Evolutionary conservation across 495 filamentous ascomycete genomes (phyloP).

Genomic region (Neurospora sp.): DNA sequence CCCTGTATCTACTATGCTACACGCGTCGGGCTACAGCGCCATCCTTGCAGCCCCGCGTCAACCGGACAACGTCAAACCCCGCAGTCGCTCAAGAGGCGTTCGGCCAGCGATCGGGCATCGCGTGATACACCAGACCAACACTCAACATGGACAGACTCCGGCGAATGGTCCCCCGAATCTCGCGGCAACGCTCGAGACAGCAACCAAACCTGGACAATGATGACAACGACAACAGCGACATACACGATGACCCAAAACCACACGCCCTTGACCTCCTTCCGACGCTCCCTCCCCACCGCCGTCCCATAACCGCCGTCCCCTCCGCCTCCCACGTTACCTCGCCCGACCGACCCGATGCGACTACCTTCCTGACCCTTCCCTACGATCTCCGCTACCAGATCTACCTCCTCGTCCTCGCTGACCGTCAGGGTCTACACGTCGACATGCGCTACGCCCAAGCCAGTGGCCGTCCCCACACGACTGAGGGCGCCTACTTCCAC

Average conservation of each 20-base stretch:
- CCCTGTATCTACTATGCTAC: not conserved
- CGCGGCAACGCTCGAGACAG: not conserved
- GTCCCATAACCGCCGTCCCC: conserved; percentile 2
- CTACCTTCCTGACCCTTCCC: conserved; percentile 33
- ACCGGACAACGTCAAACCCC: not conserved
- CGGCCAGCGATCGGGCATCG: not conserved
- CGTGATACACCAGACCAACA: not conserved
- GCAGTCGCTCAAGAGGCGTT: not conserved
- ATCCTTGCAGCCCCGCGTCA: not conserved
- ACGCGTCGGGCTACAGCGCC: not conserved
- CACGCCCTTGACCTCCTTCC: conserved; percentile 10
- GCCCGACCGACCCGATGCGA: not conserved
- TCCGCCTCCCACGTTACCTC: not conserved
- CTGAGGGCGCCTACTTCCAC: not conserved
- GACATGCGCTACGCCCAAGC: conserved; percentile 14
- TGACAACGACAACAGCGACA: not conserved
- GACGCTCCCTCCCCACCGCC: conserved; percentile 3
- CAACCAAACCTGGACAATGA: not conserved
- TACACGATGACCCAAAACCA: not conserved
- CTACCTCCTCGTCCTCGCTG: conserved; percentile 11
- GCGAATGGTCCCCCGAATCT: not conserved
- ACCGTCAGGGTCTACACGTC: conserved; percentile 10
- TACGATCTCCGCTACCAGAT: conserved; percentile 26
- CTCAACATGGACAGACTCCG: not conserved
- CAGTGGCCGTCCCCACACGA: conserved; percentile 7